Evolutionary conservation across 805 yeast species (phyloP).

Genomic region (Yarrowia osloensis): DNA sequence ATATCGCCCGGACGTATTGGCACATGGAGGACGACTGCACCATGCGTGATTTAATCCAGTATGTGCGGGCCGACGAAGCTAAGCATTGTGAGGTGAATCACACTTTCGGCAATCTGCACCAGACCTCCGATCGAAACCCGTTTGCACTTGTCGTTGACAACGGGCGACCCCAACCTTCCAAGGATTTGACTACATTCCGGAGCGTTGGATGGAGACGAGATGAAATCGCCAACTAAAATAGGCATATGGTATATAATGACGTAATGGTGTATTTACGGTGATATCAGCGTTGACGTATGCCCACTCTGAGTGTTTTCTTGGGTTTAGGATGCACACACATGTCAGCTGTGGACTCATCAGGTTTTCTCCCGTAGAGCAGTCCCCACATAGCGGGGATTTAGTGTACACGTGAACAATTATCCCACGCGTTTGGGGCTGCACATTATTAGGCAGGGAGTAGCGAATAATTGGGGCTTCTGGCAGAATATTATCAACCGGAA

Average conservation of each 20-base stretch:
- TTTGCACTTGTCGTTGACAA: conserved; percentile 53
- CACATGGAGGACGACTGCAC: conserved; percentile 53
- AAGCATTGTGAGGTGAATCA: conserved; percentile 80
- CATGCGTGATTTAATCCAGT: conserved; percentile 59
- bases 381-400: background rate
- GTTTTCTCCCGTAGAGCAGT: background rate
- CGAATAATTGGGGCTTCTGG: background rate
- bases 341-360: background rate
- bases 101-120: conserved; percentile 65
- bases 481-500: background rate
- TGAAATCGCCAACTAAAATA: conserved; percentile 40
- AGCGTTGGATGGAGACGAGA: conserved; percentile 44
- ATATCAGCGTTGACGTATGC: background rate
- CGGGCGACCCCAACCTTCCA: conserved; percentile 43
- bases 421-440: background rate
- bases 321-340: background rate
- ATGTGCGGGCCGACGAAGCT: conserved; percentile 74
- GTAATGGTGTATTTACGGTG: background rate
- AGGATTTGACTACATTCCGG: conserved; percentile 39
- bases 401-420: background rate
- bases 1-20: conserved; percentile 67
- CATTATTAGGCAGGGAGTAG: background rate
- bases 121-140: conserved; percentile 62
- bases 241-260: background rate
- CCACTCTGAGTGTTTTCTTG: background rate